A percentile compares a stretch with the other conserved stretches of the same genome.
Evolutionary conservation across 2,329 filamentous ascomycete genomes (phyloP).

Genomic region (Grosmannia penicillata): DNA sequence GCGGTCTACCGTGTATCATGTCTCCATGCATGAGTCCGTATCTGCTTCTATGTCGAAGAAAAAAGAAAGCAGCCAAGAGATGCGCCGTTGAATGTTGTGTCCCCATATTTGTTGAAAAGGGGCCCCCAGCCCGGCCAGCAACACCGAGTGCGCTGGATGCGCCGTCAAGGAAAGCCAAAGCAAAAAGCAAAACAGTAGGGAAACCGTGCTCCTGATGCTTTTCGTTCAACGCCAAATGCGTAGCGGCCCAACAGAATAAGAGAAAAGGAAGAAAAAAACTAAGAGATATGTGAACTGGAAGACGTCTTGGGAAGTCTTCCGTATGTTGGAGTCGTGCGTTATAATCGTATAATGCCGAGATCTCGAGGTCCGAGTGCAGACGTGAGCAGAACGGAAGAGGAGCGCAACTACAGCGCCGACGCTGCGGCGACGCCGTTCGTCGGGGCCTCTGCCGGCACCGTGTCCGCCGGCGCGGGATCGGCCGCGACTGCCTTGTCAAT

Average conservation of each 20-base stretch:
- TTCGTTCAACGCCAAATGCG: too few relatives aligned
- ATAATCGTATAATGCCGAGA: too few relatives aligned
- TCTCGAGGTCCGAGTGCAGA: too few relatives aligned
- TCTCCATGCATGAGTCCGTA: not conserved
- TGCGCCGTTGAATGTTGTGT: slow-evolving; percentile 5
- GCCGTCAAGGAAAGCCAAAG: too few relatives aligned
- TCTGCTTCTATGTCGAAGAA: slow-evolving; percentile 1
- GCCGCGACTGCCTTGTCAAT: slow-evolving; percentile 32
- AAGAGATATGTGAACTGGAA: slow-evolving; percentile 1
- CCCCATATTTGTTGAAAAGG: slow-evolving; percentile 14
- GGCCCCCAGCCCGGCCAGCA: not conserved
- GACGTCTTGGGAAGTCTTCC: not conserved
- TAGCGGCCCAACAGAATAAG: too few relatives aligned
- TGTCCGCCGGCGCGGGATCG: slow-evolving; percentile 5
- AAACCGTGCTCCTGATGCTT: not conserved
- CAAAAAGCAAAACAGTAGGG: not conserved
- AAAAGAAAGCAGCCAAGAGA: not conserved
- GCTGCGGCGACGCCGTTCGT: not conserved
- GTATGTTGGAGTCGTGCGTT: not conserved
- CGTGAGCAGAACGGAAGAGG: not conserved
- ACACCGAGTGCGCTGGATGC: too few relatives aligned
- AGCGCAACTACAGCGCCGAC: not conserved
- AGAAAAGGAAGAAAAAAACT: not conserved
- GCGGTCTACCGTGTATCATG: not conserved
- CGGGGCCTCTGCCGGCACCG: slow-evolving; percentile 8